Evolutionary conservation across 2,329 filamentous ascomycete species (phyloP), one percentile per base, ranked within the genome.

Genomic region (Chaetomiaceae sp.): DNA sequence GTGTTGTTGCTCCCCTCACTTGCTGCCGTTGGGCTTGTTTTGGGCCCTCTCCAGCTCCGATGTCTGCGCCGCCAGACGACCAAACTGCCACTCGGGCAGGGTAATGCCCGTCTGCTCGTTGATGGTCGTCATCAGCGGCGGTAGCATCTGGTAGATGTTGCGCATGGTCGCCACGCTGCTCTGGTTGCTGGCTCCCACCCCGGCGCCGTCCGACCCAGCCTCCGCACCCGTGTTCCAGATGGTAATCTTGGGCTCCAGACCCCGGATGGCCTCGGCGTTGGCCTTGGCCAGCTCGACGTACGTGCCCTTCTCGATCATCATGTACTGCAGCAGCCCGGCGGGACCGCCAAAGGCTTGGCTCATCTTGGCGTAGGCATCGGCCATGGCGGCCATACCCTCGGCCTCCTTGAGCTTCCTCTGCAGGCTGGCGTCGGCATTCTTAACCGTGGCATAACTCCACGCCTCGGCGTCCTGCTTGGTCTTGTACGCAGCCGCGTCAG

Each of bases 51-150:
- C 49, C 1, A 41, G 4, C 45, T 56, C 29, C 18, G 54, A 56
- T 50, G 53, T 68, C 52, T 71, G 62, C 1, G 59, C 60, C 5
- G 71, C 69, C 34, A 78, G 60, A 36, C 71, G 73, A 0, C 81
- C 81, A 65, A 84, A 84, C 66, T 84, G 80, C 90, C 90, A 95
- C 63, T 80, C 81, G 1, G 90, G 90, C 6, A 91, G 82, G 1
- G 79, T 78, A 64, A 95, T 90, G 0, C 89, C 89, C 0, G 89
- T 95, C 75, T 95, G 90, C 55, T 95, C 89, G 62, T 94, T 86
- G 64, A 95, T 92, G 0, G 90, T 95, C 9, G 80, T 84, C 73
- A 95, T 84, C 18, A 95, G 76, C 5, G 90, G 90, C 32, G 90
- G 90, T 56, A 95, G 74, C 67, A 84, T 87, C 75, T 94, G 89